Conservation (phyloP, 257 asterid species). For the Henckelia pumila region DNA sequence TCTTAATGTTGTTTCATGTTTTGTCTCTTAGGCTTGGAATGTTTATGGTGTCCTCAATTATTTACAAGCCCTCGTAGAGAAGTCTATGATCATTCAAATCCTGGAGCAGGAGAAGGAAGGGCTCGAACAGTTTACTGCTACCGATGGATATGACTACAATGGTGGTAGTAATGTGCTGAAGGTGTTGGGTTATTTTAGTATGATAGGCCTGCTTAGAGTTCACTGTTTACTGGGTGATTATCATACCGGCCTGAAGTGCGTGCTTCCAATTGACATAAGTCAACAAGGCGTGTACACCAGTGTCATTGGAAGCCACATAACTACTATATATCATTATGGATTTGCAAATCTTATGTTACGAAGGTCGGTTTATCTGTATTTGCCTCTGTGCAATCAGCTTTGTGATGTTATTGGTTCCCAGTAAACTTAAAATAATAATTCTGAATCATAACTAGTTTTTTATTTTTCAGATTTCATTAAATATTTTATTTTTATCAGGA, state of each 20-base stretch:
- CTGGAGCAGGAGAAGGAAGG: conserved; percentile 92
- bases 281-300: conserved; percentile 86
- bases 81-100: conserved; percentile 76
- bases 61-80: conserved; percentile 94
- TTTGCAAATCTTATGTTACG: conserved; percentile 97
- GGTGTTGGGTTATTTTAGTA: conserved; percentile 94
- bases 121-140: conserved; percentile 81
- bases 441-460: too few relatives aligned
- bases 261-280: conserved; percentile 78
- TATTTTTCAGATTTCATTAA: too few relatives aligned
- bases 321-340: conserved; percentile 88
- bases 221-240: conserved; percentile 99
- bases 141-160: conserved; percentile 88
- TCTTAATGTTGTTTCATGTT: not conserved
- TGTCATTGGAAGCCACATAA: conserved; percentile 92
- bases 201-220: conserved; percentile 96
- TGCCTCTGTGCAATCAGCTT: not conserved
- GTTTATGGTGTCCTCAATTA: conserved; percentile 93
- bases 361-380: conserved; percentile 42
- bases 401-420: not conserved
- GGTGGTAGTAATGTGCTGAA: conserved; percentile 99
- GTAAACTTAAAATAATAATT: too few relatives aligned
- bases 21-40: conserved; percentile 74
- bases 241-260: conserved; percentile 89
- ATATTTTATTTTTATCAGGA: too few relatives aligned